A percentile compares a stretch with the other conserved stretches of the same genome.
phyloP scores from a whole-genome alignment of 495 filamentous ascomycete species.

The Baudoinia panamericana region DNA sequence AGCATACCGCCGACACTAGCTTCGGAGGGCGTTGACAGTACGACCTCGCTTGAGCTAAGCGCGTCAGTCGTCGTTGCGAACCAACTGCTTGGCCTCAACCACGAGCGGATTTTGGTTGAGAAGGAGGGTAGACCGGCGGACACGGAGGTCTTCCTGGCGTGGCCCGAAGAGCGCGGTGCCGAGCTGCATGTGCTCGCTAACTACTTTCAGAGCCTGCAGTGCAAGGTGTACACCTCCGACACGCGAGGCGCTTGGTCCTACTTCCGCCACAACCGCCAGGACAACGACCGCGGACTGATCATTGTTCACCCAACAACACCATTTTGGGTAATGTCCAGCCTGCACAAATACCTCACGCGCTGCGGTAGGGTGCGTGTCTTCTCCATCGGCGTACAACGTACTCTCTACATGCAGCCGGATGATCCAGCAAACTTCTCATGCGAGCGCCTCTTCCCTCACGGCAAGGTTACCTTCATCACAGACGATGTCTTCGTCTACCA shows the following conservation, averaged over 20 bases:
- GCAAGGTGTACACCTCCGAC: slow-evolving; percentile 12
- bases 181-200: slow-evolving; percentile 12
- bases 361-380: slow-evolving; percentile 7
- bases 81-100: background rate
- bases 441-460: slow-evolving; percentile 16
- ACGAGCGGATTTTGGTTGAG: background rate
- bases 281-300: slow-evolving; percentile 2
- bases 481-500: slow-evolving; percentile 19
- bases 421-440: background rate
- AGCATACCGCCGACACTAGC: background rate
- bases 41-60: background rate
- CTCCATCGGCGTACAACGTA: slow-evolving; percentile 8
- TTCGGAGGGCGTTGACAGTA: background rate
- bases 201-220: slow-evolving; percentile 11
- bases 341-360: slow-evolving; percentile 10
- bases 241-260: slow-evolving; percentile 8
- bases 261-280: slow-evolving; percentile 2
- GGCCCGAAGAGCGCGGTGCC: background rate
- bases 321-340: slow-evolving; percentile 6
- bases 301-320: slow-evolving; percentile 10
- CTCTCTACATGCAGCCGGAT: background rate
- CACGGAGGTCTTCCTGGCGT: slow-evolving; percentile 11
- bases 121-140: too few species aligned
- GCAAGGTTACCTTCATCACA: slow-evolving; percentile 15
- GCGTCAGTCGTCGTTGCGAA: background rate